These are phyloP conservation scores for Fusarium napiforme DNA, from an alignment of 2,329 filamentous ascomycete species.

Conservation along the genomic window DNA sequence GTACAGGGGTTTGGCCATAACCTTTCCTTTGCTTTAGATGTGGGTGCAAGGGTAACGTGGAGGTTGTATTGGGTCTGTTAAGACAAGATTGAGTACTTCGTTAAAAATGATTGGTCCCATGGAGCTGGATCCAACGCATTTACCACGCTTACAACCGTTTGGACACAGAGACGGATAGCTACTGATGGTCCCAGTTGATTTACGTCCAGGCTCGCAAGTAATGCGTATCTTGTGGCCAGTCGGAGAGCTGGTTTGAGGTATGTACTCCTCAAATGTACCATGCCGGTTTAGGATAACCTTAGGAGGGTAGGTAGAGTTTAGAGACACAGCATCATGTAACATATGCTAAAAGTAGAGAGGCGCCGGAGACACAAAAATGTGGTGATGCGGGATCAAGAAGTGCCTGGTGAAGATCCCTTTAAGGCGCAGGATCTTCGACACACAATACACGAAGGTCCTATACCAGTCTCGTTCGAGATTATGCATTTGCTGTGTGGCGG, in stretches of 20 bases:
- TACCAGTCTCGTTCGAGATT: neutral
- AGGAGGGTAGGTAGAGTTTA: neutral
- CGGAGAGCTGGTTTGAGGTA: slow-evolving; percentile 6
- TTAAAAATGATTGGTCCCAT: slow-evolving; percentile 26
- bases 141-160: neutral
- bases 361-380: slow-evolving; percentile 1
- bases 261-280: neutral
- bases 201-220: neutral
- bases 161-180: slow-evolving; percentile 10
- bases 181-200: neutral
- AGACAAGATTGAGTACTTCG: neutral
- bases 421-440: slow-evolving; percentile 10
- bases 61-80: neutral
- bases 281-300: neutral
- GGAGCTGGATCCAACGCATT: slow-evolving; percentile 6
- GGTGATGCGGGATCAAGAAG: neutral
- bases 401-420: slow-evolving; percentile 4
- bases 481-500: neutral
- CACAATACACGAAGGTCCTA: neutral
- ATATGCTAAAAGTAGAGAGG: neutral
- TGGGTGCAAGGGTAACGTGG: slow-evolving; percentile 3
- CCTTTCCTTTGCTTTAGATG: neutral
- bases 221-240: slow-evolving; percentile 3
- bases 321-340: neutral
- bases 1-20: neutral